Evolutionary conservation across 495 filamentous ascomycete species (phyloP).

Genomic region (Tuber magnatum): DNA sequence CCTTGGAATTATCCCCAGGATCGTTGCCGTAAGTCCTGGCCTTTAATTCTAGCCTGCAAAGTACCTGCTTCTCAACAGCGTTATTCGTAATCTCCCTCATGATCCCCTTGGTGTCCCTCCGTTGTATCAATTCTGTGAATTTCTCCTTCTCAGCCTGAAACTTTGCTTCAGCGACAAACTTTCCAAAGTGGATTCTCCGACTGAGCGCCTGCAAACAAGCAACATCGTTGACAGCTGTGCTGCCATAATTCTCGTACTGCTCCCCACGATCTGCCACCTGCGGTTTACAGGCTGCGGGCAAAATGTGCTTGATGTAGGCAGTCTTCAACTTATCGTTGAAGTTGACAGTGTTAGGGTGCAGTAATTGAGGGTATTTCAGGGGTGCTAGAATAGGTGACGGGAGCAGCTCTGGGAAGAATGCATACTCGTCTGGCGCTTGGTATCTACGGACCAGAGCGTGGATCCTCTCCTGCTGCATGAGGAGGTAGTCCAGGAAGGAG

Average conservation of each 20-base stretch:
- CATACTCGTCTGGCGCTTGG: constrained; percentile 93
- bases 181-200: constrained; percentile 91
- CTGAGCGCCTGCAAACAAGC: constrained; percentile 84
- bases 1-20: constrained; percentile 50
- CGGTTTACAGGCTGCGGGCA: constrained; percentile 73
- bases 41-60: constrained; percentile 81
- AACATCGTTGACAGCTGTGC: constrained; percentile 84
- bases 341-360: constrained; percentile 89
- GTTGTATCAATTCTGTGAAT: constrained; percentile 73
- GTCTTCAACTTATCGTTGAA: constrained; percentile 81
- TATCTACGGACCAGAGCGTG: constrained; percentile 94
- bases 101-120: constrained; percentile 69
- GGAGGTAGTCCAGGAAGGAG: constrained; percentile 89
- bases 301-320: constrained; percentile 72
- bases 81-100: constrained; percentile 83
- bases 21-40: constrained; percentile 92
- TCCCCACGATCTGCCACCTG: constrained; percentile 64
- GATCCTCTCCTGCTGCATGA: constrained; percentile 77
- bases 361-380: constrained; percentile 81
- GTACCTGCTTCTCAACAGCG: constrained; percentile 82
- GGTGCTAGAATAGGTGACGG: constrained; percentile 75
- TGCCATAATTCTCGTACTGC: constrained; percentile 90
- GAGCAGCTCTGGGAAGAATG: constrained; percentile 84
- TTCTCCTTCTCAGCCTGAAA: constrained; percentile 73
- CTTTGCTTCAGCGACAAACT: constrained; percentile 98